Base-by-base conservation (phyloP, 495 filamentous ascomycete species). In the Daldinia grandis region DNA sequence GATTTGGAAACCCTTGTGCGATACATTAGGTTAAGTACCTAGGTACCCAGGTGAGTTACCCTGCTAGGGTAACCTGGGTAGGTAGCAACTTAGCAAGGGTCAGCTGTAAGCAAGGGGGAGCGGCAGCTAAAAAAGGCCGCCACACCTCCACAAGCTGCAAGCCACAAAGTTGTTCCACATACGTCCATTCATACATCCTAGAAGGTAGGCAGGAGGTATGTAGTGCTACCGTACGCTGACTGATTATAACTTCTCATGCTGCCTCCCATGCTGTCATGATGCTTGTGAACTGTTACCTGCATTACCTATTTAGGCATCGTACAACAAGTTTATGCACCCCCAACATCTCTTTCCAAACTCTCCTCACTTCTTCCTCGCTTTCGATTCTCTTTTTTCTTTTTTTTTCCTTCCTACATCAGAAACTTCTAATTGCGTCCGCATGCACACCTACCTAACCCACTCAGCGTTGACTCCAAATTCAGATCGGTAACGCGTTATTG, bases 51-150 rank as follows among this genome's bases (percentile, higher is more conserved):
- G 19, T 62, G 67, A 21, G 59, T 66, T 66, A 49, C 62, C 62
- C 62, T 58, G 63, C 50, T 40, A 62, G 50, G 33, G 33, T n/a
- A n/a, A n/a, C n/a, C n/a, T n/a, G 67, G 67, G 56, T 50, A 38
- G 53, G 58, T 58, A 62, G 38, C 30, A 67, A 31, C n/a, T 62
- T 62, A 66, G 49, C 69, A 72, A 49, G 69, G 69, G 57, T 25
- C 9, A 31, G 12, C n/a, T 47, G 42, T 47, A n/a, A 25, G 5
- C 55, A 40, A 28, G 35, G 55, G 54, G 51, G 17, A 49, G 37
- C 61, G 55, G 68, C 62, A 71, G 44, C 68, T 71, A 58, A 65
- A 19, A 47, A 47, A 58, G 44, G 6, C 59, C 69, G 69, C 69
- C 69, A 72, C 69, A 72, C 28, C 58, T 56, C 33, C 3, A 21